Base-by-base conservation (phyloP, 2,329 filamentous ascomycete species). In the Hypocreales sp. region DNA sequence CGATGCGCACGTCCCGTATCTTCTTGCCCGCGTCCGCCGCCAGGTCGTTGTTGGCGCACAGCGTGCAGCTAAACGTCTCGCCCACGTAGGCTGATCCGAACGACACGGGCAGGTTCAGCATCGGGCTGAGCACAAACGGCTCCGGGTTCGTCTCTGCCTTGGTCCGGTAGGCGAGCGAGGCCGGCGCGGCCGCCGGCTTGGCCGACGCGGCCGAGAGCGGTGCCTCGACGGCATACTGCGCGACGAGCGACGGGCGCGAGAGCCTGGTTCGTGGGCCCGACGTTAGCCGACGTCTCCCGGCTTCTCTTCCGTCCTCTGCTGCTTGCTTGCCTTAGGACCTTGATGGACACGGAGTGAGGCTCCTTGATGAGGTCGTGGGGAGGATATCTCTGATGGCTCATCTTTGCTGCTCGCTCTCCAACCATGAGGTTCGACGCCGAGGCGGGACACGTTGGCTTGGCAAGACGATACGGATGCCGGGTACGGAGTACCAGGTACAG, bases 41-140 rank as follows among this genome's bases (percentile, higher is more conserved):
- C 1, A 47, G 35, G 55, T 95, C 87, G 48, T 94, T 87, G 59
- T 93, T 94, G n/a, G 81, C 86, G 55, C 86, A 93, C 14, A 95
- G 65, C 2, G 87, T 93, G 55, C 90, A 98, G 37, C 78, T 77
- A 55, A 98, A 95, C 0, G 78, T 83, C 58, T 95, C 86, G 41
- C 90, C 90, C 13, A 95, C 87, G 50, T 94, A 94, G 7, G 87
- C 86, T 9, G 82, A 87, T 24, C 86, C 87, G 50, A 98, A 95
- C 0, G 83, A 79, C 11, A 84, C 77, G 8, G 90, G 87, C 2
- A 95, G 73, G 25, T 82, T 90, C 42, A 95, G 67, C 28, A 74
- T 61, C 1, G 71, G 71, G 19, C 64, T 66, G 35, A 76, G 61
- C 33, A 73, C 49, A 47, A 72, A 72, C 6, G 67, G 63, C 10